Conservation (phyloP, 257 asterid species). For the Sherardia arvensis region DNA sequence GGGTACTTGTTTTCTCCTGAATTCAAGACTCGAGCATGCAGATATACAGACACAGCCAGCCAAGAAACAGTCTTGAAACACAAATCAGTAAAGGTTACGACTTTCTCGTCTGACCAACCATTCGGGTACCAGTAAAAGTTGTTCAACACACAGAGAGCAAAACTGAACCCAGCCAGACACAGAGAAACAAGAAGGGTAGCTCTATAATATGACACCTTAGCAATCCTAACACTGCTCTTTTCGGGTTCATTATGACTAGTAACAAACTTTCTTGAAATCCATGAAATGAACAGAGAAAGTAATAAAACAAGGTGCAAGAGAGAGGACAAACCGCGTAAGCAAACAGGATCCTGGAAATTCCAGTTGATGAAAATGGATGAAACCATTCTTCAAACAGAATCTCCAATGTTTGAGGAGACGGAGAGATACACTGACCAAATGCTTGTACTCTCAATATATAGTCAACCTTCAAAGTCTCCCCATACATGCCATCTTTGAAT, state of each 20-base stretch:
- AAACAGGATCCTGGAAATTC: constrained; percentile 33
- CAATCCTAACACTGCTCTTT: constrained; percentile 16
- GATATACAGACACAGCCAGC: constrained; percentile 38
- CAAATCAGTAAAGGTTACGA: constrained; percentile 42
- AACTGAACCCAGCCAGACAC: constrained; percentile 38
- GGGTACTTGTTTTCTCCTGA: constrained; percentile 51
- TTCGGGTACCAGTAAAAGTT: constrained; percentile 51
- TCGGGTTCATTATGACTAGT: constrained; percentile 9
- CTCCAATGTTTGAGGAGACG: constrained; percentile 5
- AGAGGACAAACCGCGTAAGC: constrained; percentile 38
- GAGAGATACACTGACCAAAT: background rate
- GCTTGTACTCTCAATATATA: background rate
- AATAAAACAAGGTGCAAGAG: constrained; percentile 44
- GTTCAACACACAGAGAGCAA: constrained; percentile 39
- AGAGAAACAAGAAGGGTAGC: constrained; percentile 32
- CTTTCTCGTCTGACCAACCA: constrained; percentile 70
- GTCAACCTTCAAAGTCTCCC: background rate
- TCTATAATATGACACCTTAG: constrained; percentile 25
- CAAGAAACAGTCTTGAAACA: constrained; percentile 50
- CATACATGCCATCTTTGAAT: background rate
- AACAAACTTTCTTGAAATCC: constrained; percentile 27
- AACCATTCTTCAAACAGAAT: constrained; percentile 13
- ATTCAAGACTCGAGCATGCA: constrained; percentile 29
- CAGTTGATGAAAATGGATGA: constrained; percentile 14
- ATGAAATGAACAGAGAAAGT: constrained; percentile 19